Evolutionary conservation across 139 green algal genomes (phyloP).

Genomic region (Dunaliella sp.): DNA sequence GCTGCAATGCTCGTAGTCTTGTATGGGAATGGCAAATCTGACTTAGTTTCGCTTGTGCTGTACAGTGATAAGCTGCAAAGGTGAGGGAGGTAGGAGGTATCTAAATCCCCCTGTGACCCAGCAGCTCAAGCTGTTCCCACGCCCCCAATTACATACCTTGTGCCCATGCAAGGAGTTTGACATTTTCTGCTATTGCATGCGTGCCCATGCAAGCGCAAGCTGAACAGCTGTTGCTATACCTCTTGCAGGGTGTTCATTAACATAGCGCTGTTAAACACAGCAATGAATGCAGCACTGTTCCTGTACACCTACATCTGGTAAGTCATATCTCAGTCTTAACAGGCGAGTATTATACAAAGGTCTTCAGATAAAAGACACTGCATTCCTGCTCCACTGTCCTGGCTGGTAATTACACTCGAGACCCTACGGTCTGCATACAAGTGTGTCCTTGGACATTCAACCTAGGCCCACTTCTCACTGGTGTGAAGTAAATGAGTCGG

Average conservation of each 20-base stretch:
- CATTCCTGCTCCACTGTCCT: too few species aligned
- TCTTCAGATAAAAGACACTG: too few species aligned
- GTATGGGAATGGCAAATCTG: conserved; percentile 6
- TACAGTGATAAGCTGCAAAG: background rate
- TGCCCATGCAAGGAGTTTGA: background rate
- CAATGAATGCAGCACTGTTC: conserved; percentile 3
- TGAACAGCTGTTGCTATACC: background rate
- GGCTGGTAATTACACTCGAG: too few species aligned
- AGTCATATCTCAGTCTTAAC: too few species aligned
- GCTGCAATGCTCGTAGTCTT: background rate
- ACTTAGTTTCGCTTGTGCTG: conserved; percentile 2
- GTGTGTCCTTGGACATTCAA: too few species aligned
- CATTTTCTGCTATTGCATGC: background rate
- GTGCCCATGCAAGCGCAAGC: background rate
- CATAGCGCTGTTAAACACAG: background rate
- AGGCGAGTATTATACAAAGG: too few species aligned
- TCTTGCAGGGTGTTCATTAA: conserved; percentile 5
- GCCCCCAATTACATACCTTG: background rate
- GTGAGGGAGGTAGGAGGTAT: background rate
- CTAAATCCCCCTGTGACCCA: background rate
- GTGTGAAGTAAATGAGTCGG: too few species aligned
- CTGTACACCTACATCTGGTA: conserved; percentile 8
- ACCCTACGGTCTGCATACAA: too few species aligned
- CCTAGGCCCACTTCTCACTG: too few species aligned
- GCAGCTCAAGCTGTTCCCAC: background rate